Percentiles rank a stretch among this genome's conserved stretches.
Conservation (phyloP, 129 eudicot genomes). For the Silybum marianum region DNA sequence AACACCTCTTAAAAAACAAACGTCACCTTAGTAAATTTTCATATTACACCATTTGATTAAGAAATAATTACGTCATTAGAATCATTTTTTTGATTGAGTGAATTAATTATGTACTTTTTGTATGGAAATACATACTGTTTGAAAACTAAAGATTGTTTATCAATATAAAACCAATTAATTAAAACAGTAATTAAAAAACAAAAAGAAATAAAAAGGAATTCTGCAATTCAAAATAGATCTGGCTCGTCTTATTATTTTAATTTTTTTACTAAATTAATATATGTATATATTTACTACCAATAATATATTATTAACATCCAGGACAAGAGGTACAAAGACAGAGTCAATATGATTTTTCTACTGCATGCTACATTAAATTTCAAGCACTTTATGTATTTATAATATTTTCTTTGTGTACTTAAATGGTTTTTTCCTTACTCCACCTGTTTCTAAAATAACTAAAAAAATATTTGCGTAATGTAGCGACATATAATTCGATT, state of each 20-base stretch:
- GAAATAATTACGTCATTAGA: background rate
- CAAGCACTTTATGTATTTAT: background rate
- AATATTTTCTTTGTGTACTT: background rate
- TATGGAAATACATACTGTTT: background rate
- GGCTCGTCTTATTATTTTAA: background rate
- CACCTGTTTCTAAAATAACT: background rate
- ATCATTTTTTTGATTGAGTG: background rate
- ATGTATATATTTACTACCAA: background rate
- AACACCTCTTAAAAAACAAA: no score
- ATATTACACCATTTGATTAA: background rate
- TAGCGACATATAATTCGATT: no score
- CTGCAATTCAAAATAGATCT: background rate
- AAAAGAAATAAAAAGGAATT: background rate
- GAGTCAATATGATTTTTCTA: background rate
- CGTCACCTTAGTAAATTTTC: no score
- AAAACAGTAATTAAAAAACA: background rate
- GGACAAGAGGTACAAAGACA: slow-evolving; percentile 1
- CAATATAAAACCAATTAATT: background rate
- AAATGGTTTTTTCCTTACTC: background rate
- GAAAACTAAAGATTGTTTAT: background rate
- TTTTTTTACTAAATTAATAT: background rate
- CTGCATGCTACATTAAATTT: background rate
- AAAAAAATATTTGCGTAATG: no score
- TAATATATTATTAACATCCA: background rate
- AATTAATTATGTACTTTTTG: background rate